Evolutionary conservation across 768 basidiomycete genomes (phyloP).

Genomic region (Phanerodontia chrysosporium): DNA sequence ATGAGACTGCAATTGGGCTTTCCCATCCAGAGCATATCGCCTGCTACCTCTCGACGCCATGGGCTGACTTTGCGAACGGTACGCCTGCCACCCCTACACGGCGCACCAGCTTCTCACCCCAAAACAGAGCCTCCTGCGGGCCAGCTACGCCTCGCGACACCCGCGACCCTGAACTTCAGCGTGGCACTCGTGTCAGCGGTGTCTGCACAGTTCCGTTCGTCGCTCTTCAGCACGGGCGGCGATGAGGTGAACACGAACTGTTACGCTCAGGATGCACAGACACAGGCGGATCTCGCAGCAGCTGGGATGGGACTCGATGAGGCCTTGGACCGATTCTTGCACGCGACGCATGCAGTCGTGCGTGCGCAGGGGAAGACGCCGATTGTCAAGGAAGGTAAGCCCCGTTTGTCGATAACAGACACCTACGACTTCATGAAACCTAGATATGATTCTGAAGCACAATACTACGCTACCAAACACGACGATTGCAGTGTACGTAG

Average conservation of each 20-base stretch:
- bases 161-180: slow-evolving; percentile 57
- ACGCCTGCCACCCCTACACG: neutral
- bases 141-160: slow-evolving; percentile 69
- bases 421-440: neutral
- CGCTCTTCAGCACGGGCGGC: slow-evolving; percentile 76
- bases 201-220: slow-evolving; percentile 48
- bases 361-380: slow-evolving; percentile 60
- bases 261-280: slow-evolving; percentile 58
- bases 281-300: slow-evolving; percentile 48
- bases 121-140: slow-evolving; percentile 70
- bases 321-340: slow-evolving; percentile 60
- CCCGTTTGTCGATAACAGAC: slow-evolving; percentile 5
- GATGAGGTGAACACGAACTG: slow-evolving; percentile 74
- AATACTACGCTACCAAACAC: slow-evolving; percentile 30
- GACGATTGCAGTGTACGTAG: slow-evolving; percentile 51
- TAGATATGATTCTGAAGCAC: slow-evolving; percentile 34
- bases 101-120: neutral
- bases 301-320: slow-evolving; percentile 53
- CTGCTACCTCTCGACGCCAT: slow-evolving; percentile 53
- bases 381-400: slow-evolving; percentile 82
- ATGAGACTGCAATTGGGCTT: slow-evolving; percentile 60
- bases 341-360: slow-evolving; percentile 55
- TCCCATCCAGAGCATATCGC: slow-evolving; percentile 75
- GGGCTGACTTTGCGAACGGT: slow-evolving; percentile 47
- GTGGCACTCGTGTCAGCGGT: slow-evolving; percentile 47